Percentiles rank a stretch among this genome's conserved stretches.
These are phyloP conservation scores for Lactifluus volemus DNA, from an alignment of 768 basidiomycete genomes.

Conservation along the genomic window DNA sequence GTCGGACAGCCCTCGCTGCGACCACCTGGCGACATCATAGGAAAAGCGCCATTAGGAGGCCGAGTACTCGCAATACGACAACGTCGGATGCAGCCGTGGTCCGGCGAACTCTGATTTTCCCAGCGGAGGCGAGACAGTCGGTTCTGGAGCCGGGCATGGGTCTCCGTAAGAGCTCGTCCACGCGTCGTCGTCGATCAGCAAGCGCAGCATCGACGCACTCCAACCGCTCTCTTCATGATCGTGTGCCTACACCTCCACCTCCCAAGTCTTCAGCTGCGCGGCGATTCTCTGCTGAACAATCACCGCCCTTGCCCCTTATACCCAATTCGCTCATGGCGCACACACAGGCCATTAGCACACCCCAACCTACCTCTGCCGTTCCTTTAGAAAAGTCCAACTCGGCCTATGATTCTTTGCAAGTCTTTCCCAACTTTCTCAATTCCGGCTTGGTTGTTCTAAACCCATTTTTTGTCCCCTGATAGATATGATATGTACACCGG, in stretches of 20 bases:
- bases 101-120: conserved; percentile 72
- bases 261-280: conserved; percentile 43
- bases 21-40: conserved; percentile 7
- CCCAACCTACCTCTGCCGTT: conserved; percentile 31
- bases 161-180: conserved; percentile 28
- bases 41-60: conserved; percentile 6
- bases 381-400: conserved; percentile 59
- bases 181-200: conserved; percentile 48
- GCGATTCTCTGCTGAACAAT: conserved; percentile 57
- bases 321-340: conserved; percentile 42
- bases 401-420: conserved; percentile 73
- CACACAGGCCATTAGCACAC: conserved; percentile 29
- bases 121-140: conserved; percentile 55
- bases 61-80: neutral
- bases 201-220: conserved; percentile 52
- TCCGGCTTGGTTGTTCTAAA: conserved; percentile 6
- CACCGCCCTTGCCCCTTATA: conserved; percentile 63
- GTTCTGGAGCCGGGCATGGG: conserved; percentile 39
- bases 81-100: conserved; percentile 38
- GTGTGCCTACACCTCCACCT: conserved; percentile 81
- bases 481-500: conserved; percentile 79
- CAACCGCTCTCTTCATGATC: conserved; percentile 68
- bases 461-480: conserved; percentile 10
- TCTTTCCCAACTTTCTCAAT: conserved; percentile 21
- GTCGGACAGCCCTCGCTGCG: conserved; percentile 1